Conservation (phyloP, 192 early-diverging fungal genomes). For the Podila verticillata region DNA sequence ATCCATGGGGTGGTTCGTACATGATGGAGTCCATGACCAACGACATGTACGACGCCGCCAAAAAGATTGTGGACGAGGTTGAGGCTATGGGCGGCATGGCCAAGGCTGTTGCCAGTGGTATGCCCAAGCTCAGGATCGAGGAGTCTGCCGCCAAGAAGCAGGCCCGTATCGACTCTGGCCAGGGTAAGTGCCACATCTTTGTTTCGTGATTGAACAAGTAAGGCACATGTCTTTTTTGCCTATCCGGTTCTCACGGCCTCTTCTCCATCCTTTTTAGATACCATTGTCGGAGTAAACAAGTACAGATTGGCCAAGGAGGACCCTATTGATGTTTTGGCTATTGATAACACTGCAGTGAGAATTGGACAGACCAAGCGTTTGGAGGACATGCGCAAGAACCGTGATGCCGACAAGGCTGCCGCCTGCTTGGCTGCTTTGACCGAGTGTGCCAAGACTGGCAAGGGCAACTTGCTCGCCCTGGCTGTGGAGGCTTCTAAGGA, state of each 20-base stretch:
- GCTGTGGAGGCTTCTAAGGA: slow-evolving; percentile 79
- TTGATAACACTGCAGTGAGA: slow-evolving; percentile 84
- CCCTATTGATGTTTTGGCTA: slow-evolving; percentile 75
- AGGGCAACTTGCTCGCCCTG: slow-evolving; percentile 79
- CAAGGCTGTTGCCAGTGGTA: slow-evolving; percentile 86
- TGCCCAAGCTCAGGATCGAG: slow-evolving; percentile 91
- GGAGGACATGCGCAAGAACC: slow-evolving; percentile 58
- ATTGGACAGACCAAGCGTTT: slow-evolving; percentile 72
- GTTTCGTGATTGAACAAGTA: background rate
- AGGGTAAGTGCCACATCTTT: slow-evolving; percentile 57
- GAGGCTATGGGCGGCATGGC: slow-evolving; percentile 92
- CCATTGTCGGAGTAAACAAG: slow-evolving; percentile 94
- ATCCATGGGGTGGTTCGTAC: slow-evolving; percentile 93
- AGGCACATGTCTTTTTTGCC: background rate
- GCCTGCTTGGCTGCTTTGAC: slow-evolving; percentile 71
- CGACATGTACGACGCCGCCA: slow-evolving; percentile 76
- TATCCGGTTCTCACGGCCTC: background rate
- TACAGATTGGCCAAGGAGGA: slow-evolving; percentile 77
- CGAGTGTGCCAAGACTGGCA: slow-evolving; percentile 67
- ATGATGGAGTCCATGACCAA: slow-evolving; percentile 94
- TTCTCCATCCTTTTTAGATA: slow-evolving; percentile 56
- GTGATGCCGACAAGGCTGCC: slow-evolving; percentile 65
- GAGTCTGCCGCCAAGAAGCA: slow-evolving; percentile 89
- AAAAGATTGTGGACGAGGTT: slow-evolving; percentile 78
- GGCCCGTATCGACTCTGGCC: slow-evolving; percentile 88